Percentiles rank a stretch among this genome's conserved stretches.
Conservation (phyloP, 768 basidiomycete species). For the Daedalea quercina region DNA sequence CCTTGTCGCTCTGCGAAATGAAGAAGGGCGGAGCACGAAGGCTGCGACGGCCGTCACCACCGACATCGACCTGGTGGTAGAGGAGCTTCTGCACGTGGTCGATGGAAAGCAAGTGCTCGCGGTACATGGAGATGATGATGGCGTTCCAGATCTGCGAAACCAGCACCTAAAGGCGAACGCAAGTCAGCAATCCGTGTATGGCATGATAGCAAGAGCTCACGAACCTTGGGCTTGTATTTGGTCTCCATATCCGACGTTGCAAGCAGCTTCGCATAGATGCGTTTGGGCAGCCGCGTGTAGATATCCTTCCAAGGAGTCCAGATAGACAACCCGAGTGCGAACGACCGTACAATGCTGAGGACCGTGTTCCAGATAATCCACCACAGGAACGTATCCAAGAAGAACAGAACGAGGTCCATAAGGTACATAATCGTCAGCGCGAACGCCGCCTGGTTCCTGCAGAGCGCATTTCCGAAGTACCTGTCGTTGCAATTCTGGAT, state of each 20-base stretch:
- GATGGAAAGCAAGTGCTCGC: conserved; percentile 97
- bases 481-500: conserved; percentile 86
- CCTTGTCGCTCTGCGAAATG: conserved; percentile 89
- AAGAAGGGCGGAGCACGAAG: conserved; percentile 97
- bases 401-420: conserved; percentile 96
- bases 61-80: conserved; percentile 92
- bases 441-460: conserved; percentile 91
- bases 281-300: conserved; percentile 90
- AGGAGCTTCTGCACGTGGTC: conserved; percentile 97
- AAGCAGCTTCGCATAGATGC: conserved; percentile 93
- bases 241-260: conserved; percentile 95
- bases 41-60: conserved; percentile 79
- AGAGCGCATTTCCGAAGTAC: conserved; percentile 78
- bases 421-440: conserved; percentile 96
- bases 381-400: conserved; percentile 99
- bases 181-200: too few species aligned
- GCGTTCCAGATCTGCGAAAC: conserved; percentile 99
- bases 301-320: conserved; percentile 99
- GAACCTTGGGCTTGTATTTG: conserved; percentile 98
- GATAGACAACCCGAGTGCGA: conserved; percentile 87
- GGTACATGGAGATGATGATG: conserved; percentile 99
- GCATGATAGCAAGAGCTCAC: conserved; percentile 9
- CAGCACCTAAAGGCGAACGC: conserved; percentile 53
- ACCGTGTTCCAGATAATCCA: conserved; percentile 99
- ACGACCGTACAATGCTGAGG: conserved; percentile 82